phyloP scores from a whole-genome alignment of 345 rosid species.

The Diplotaxis tenuifolia region DNA sequence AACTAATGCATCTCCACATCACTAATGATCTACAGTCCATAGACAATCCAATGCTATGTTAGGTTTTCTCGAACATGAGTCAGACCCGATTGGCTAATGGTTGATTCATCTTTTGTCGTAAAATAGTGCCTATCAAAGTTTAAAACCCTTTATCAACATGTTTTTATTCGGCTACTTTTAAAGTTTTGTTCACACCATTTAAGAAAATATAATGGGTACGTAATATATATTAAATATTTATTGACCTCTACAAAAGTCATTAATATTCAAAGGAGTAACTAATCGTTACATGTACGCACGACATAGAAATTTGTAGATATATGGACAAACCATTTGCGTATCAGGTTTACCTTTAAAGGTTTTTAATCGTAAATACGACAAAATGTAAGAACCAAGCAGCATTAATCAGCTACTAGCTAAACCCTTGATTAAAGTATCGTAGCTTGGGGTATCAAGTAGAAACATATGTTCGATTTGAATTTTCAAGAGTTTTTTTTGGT shows the following conservation, averaged over 20 bases:
- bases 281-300: conserved; percentile 16
- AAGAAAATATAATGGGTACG: background rate
- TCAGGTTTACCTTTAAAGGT: conserved; percentile 14
- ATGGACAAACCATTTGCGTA: conserved; percentile 15
- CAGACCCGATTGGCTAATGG: conserved; percentile 23
- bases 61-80: background rate
- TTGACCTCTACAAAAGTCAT: conserved; percentile 7
- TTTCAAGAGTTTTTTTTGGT: background rate
- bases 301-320: conserved; percentile 3
- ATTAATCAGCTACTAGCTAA: background rate
- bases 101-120: conserved; percentile 15
- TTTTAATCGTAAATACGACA: background rate
- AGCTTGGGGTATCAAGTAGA: background rate
- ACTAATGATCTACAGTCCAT: background rate
- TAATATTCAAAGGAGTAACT: conserved; percentile 3
- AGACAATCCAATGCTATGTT: background rate
- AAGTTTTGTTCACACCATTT: conserved; percentile 20
- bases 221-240: conserved; percentile 2
- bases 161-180: conserved; percentile 12
- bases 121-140: background rate
- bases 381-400: background rate
- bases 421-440: background rate
- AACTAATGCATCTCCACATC: conserved; percentile 27
- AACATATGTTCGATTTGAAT: background rate
- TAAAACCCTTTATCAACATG: background rate